Evolutionary conservation across 2,329 filamentous ascomycete species (phyloP).

Genomic region (Pseudophaeomoniella oleicola): DNA sequence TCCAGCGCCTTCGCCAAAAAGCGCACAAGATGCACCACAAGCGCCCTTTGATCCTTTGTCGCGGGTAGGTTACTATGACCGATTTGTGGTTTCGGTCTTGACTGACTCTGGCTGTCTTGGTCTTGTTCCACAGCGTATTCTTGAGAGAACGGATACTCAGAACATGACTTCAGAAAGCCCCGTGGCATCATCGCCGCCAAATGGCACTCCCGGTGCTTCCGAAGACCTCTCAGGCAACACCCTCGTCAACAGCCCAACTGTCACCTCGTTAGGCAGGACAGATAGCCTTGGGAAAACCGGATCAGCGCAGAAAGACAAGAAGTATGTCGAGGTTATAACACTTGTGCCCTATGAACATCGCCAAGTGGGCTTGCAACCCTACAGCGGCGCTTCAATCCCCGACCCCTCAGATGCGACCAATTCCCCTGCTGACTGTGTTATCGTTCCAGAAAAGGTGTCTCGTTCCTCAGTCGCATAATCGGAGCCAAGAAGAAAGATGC

Average conservation of each 20-base stretch:
- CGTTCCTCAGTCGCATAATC: conserved; percentile 79
- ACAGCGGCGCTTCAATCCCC: background rate
- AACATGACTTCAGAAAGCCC: conserved; percentile 1
- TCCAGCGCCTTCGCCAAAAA: background rate
- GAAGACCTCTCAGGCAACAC: background rate
- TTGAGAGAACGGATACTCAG: conserved; percentile 4
- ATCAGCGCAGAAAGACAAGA: conserved; percentile 10
- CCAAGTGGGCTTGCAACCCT: background rate
- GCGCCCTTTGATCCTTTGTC: conserved; percentile 5
- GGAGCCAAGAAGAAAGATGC: conserved; percentile 57
- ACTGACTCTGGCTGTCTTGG: background rate
- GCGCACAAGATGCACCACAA: background rate
- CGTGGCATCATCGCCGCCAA: conserved; percentile 1
- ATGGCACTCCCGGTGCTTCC: conserved; percentile 1
- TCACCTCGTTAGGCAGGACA: conserved; percentile 2
- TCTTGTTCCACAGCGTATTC: conserved; percentile 3
- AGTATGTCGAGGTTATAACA: conserved; percentile 5
- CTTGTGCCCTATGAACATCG: background rate
- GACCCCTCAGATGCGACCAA: conserved; percentile 1
- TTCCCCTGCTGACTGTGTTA: conserved; percentile 6
- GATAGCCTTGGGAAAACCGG: conserved; percentile 2
- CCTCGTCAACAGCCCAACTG: conserved; percentile 1
- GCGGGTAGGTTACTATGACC: conserved; percentile 3
- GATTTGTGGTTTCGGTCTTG: background rate
- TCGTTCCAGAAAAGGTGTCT: conserved; percentile 59